phyloP scores from a whole-genome alignment of 106 monocot species.

The Triglochin maritima region DNA sequence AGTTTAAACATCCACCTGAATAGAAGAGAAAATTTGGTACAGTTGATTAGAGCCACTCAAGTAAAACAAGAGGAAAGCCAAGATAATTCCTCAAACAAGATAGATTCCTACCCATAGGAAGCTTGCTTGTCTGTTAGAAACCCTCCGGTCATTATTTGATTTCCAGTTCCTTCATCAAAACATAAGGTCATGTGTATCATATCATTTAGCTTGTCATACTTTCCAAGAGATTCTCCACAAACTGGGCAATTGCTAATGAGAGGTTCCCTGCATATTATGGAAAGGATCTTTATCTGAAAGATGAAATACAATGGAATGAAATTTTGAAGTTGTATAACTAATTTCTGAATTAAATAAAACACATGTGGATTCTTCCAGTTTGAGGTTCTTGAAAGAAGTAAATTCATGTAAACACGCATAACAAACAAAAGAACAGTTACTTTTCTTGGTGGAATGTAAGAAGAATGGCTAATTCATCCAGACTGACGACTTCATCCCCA shows the following conservation, averaged over 20 bases:
- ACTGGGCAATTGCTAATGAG: constrained; percentile 93
- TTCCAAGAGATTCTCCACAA: constrained; percentile 84
- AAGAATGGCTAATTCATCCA: constrained; percentile 27
- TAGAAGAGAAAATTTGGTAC: background rate
- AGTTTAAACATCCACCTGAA: constrained; percentile 93
- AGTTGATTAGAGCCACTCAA: background rate
- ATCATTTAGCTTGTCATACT: constrained; percentile 68
- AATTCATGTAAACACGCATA: background rate
- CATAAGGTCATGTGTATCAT: constrained; percentile 90
- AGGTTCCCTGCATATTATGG: constrained; percentile 50
- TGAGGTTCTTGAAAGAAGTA: background rate
- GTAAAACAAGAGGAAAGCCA: background rate
- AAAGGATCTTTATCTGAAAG: background rate
- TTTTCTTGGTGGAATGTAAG: constrained; percentile 68
- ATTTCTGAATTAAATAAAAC: too few species aligned
- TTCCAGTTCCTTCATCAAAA: constrained; percentile 99
- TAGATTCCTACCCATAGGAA: constrained; percentile 69
- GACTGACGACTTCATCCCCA: constrained; percentile 78
- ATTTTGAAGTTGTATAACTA: too few species aligned
- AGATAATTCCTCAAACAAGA: background rate
- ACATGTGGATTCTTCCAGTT: background rate
- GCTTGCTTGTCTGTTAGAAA: constrained; percentile 95
- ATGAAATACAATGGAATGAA: too few species aligned
- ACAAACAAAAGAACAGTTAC: constrained; percentile 27
- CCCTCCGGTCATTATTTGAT: constrained; percentile 95